Evolutionary conservation across 228 moss, liverwort and hornwort species (phyloP).

Genomic region (Sphagnum magellanicum): DNA sequence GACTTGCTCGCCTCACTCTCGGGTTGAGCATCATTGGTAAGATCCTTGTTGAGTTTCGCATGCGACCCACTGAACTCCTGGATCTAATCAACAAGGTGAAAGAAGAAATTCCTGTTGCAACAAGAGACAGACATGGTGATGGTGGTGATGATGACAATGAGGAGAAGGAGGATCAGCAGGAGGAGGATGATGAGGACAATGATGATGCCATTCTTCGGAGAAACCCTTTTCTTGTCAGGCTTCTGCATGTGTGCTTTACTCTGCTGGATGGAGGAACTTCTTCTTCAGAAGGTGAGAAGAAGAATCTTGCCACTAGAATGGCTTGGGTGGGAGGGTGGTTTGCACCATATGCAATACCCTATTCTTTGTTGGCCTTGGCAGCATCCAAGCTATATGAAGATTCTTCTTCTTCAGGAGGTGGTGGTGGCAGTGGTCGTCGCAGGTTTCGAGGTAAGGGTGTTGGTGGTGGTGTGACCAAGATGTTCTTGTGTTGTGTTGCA

Average conservation of each 20-base stretch:
- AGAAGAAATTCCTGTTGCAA: slow-evolving; percentile 1
- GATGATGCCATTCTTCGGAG: slow-evolving; percentile 45
- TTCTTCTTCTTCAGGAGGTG: not conserved
- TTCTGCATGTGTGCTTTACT: slow-evolving; percentile 44
- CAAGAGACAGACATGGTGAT: slow-evolving; percentile 1
- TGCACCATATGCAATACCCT: slow-evolving; percentile 31
- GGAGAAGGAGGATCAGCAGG: no score
- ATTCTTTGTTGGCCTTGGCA: slow-evolving; percentile 27
- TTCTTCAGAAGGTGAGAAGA: not conserved
- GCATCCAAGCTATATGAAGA: slow-evolving; percentile 33
- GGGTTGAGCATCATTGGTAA: slow-evolving; percentile 35
- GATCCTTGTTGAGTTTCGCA: slow-evolving; percentile 26
- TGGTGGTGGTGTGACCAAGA: slow-evolving; percentile 13
- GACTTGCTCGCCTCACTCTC: slow-evolving; percentile 34
- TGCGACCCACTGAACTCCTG: slow-evolving; percentile 49
- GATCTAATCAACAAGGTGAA: slow-evolving; percentile 20
- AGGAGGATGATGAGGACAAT: no score
- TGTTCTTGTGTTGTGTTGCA: slow-evolving; percentile 22
- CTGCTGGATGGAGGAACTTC: slow-evolving; percentile 16
- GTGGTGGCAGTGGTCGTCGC: no score
- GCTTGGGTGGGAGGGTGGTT: slow-evolving; percentile 54
- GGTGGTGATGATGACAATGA: no score
- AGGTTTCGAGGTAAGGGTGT: not conserved
- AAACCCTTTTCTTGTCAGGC: slow-evolving; percentile 39
- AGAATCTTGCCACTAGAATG: slow-evolving; percentile 30